phyloP scores from a whole-genome alignment of 2,329 filamentous ascomycete genomes.

The Neoarthrinium moseri region DNA sequence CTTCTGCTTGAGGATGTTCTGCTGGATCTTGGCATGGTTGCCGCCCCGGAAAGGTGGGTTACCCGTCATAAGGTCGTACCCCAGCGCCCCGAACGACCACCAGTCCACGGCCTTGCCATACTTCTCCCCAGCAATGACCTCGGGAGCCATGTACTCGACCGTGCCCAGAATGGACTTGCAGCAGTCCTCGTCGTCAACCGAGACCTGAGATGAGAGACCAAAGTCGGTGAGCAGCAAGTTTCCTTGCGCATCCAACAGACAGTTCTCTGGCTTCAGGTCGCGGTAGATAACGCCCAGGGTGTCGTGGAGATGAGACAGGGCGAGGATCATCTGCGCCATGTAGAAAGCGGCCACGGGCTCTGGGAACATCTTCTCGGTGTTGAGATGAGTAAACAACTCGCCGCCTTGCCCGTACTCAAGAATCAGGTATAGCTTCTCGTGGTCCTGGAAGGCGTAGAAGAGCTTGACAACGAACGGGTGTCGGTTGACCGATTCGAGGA shows the following conservation, averaged over 20 bases:
- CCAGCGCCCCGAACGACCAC: constrained; percentile 96
- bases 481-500: constrained; percentile 91
- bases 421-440: constrained; percentile 95
- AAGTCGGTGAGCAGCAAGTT: constrained; percentile 96
- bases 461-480: constrained; percentile 98
- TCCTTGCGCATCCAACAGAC: constrained; percentile 84
- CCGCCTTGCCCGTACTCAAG: constrained; percentile 97
- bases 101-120: constrained; percentile 97
- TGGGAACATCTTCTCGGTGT: constrained; percentile 90
- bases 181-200: constrained; percentile 64
- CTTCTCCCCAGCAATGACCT: constrained; percentile 82
- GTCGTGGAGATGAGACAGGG: constrained; percentile 87
- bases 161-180: constrained; percentile 94
- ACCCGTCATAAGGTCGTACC: constrained; percentile 89
- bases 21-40: constrained; percentile 92
- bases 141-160: constrained; percentile 98
- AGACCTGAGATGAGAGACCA: constrained; percentile 87
- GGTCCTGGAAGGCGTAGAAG: constrained; percentile 97
- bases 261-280: constrained; percentile 97
- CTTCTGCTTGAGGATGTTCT: constrained; percentile 95
- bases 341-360: constrained; percentile 92
- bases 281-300: constrained; percentile 94
- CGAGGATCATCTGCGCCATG: constrained; percentile 97
- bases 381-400: constrained; percentile 93
- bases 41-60: constrained; percentile 85